Base-by-base conservation (phyloP, 129 eudicot genomes). In the Flaveria brownii region DNA sequence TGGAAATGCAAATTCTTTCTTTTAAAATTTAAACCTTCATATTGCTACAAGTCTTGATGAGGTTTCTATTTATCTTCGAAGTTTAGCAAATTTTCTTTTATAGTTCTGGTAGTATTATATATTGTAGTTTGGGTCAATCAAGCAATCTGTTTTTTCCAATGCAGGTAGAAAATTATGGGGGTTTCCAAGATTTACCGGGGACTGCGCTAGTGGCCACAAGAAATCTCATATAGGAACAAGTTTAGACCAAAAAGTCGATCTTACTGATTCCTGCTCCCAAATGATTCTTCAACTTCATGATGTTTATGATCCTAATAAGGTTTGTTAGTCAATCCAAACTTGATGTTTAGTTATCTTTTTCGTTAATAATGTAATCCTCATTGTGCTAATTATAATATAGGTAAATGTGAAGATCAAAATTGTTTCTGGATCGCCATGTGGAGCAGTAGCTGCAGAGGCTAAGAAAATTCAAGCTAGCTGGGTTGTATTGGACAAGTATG, bases 201-300 rank as follows among this genome's bases (percentile, higher is more conserved):
- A 91, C 77, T 93, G 98, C 81, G 98, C 98, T 61, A 91, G 91
- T 83, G 93, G 98, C 60, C 93, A 88, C 61, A 84, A 86, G 60
- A 87, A 72, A 81, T 83, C 89, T 25, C 56, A 72, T 65, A 33
- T 78, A 9, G 97, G 96, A 67, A 87, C 93, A 17, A 89, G 76
- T 77, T 79, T 73, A 13, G 91, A 90, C 81, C 89, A 88, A 60
- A 88, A 92, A 71, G 84, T 88, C 47, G 97, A 95, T 77, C 82
- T 95, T 61, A 84, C 97, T 1, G 99, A 95, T 83, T 80, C 93
- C 54, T 95, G 96, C 81, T 95, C 99, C 59, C 97, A 95, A 68
- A 95, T 95, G 99, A 95, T 95, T 60, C 97, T 95, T 80, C 99
- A 95, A 81, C 96, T 95, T 68, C 96, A 95, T 49, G 95, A 89